Evolutionary conservation across 2,329 filamentous ascomycete species (phyloP), one percentile per base, ranked within the genome.

Genomic region (Aspergillus sp.): DNA sequence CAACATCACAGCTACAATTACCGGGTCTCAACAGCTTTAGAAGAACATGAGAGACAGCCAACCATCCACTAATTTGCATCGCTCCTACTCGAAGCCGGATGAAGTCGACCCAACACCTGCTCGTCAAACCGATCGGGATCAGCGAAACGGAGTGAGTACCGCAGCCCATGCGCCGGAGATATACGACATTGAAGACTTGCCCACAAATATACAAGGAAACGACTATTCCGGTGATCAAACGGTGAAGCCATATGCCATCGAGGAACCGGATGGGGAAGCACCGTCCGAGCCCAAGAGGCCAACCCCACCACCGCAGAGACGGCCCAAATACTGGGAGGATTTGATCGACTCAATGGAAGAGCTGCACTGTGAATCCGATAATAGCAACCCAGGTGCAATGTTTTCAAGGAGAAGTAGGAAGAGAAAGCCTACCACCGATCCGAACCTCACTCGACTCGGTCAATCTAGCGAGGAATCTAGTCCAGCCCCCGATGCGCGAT

Each of bases 241-340:
- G 3, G 62, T 78, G 18, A 67, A 62, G 18, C 76, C 77, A 15
- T 78, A 78, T 60, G 71, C 64, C 24, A 67, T 75, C n/a, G 73
- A 74, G 56, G 73, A 75, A 48, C 68, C 72, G 7, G 68, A 69
- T 15, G 69, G 72, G 34, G 67, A 71, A 2, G 39, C 64, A 7
- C 42, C 45, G 11, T 48, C 45, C 41, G 38, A 26, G 50, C 24
- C n/a, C 22, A 9, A 44, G 41, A 20, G 30, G 36, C 45, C 48
- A n/a, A 55, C 20, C 26, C 26, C 34, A 17, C 30, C 36, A 49
- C 38, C 44, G 15, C 43, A 44, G 6, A 20, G 32, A 30, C 30
- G 52, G 13, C 18, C 13, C 42, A 5, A 50, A 57, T 17, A 30
- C 26, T 15, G 22, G 67, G 66, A 62, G 9, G 73, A 73, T n/a